Conservation (phyloP, 2,329 filamentous ascomycete species). For the Colletotrichum ledebouriae region DNA sequence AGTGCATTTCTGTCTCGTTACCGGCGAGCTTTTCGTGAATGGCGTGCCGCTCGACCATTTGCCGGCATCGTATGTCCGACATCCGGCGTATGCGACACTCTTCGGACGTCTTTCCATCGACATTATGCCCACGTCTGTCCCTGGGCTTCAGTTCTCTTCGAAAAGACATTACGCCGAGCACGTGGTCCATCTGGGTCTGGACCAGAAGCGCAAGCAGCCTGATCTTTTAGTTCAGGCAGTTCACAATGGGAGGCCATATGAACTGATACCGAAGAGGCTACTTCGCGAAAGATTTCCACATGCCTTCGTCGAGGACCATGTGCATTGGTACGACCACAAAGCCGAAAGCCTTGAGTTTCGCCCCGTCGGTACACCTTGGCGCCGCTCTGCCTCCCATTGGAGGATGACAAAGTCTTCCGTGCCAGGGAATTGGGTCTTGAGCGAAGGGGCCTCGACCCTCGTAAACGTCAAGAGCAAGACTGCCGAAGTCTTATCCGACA, state of each 20-base stretch:
- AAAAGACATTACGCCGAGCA: slow-evolving; percentile 50
- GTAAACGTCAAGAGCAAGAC: not conserved
- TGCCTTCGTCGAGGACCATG: slow-evolving; percentile 54
- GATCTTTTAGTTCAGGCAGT: slow-evolving; percentile 10
- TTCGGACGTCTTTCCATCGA: slow-evolving; percentile 60
- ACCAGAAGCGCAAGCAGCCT: not conserved
- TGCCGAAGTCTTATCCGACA: not conserved
- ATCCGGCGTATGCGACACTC: slow-evolving; percentile 56
- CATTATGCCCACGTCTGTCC: slow-evolving; percentile 54
- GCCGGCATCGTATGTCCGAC: slow-evolving; percentile 57
- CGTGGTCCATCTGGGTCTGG: slow-evolving; percentile 45
- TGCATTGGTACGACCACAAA: slow-evolving; percentile 61
- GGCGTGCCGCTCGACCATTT: slow-evolving; percentile 62
- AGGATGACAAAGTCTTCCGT: not conserved
- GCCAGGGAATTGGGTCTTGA: no score
- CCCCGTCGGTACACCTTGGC: slow-evolving; percentile 47
- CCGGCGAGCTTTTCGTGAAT: slow-evolving; percentile 65
- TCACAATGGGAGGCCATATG: not conserved
- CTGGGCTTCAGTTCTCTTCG: slow-evolving; percentile 57
- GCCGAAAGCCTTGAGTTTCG: slow-evolving; percentile 52
- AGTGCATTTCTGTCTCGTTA: slow-evolving; percentile 63
- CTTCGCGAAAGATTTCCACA: slow-evolving; percentile 47
- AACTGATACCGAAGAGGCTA: slow-evolving; percentile 2
- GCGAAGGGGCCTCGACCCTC: not conserved
- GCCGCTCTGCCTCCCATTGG: slow-evolving; percentile 15